Evolutionary conservation across 2,329 filamentous ascomycete species (phyloP), one percentile per base, ranked within the genome.

Genomic region (Penicillium freii): DNA sequence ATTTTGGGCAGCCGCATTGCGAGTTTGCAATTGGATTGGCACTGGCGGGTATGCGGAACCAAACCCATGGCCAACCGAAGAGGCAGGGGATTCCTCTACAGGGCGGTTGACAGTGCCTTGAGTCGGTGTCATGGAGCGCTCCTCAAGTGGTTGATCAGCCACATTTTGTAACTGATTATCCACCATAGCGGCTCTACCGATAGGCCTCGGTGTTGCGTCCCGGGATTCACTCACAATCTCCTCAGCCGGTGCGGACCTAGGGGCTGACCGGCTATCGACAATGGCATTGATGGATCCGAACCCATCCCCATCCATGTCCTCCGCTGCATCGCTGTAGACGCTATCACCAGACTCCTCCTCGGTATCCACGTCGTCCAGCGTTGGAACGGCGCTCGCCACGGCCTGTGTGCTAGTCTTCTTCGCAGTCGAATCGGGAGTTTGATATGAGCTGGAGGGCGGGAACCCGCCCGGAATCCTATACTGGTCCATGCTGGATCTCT

Each of bases 391-490:
- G 31, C 52, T 64, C n/a, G 58, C 60, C 21, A 57, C 52, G 17
- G 55, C 52, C 44, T 60, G 60, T 1, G 36, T 43, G 29, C 48
- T 60, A 51, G 52, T 23, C 44, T 57, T 56, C n/a, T 62, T 56
- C 7, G 57, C 48, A 6, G 54, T 47, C 21, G 52, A 51, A 43
- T 62, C 62, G 11, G 57, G 47, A 33, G 58, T 61, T 8, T 61
- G 56, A 31, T 71, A 68, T 23, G 70, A 63, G 10, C 62, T 63
- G 6, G 69, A 61, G 17, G 63, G 62, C 1, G 84, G 84, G 60
- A 87, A 89, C 0, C 79, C 81, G 8, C 86, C 87, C 9, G 87
- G 87, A 17, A 87, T 72, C 40, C 78, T 78, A 40, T 82, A 80
- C 51, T 77, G 73, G 58, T 77, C 69, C 56, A 71, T 66, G 58